phyloP scores from a whole-genome alignment of 441 rosid genomes.

The Dalechampia spathulata region DNA sequence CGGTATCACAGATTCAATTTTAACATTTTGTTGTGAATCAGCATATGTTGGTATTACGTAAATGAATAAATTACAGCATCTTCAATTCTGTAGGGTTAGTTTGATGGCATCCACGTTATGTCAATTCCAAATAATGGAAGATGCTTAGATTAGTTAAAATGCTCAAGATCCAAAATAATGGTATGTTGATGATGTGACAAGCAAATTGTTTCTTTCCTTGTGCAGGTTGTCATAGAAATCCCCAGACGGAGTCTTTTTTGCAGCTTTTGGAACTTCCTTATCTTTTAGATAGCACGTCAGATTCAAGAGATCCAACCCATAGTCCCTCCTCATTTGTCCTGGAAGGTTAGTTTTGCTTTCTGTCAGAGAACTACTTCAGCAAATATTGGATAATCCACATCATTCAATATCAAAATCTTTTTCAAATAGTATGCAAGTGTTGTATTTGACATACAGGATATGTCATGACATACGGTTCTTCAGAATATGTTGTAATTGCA shows the following conservation, averaged over 20 bases:
- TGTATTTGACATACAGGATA: not conserved
- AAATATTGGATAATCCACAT: not conserved
- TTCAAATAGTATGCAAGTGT: not conserved
- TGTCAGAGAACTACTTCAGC: not conserved
- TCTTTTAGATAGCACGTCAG: constrained; percentile 52
- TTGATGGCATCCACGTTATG: not conserved
- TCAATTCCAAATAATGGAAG: too few relatives aligned
- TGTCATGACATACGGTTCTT: not conserved
- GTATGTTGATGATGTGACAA: constrained; percentile 1
- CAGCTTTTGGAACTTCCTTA: constrained; percentile 75
- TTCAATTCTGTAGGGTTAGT: not conserved
- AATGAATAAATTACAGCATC: not conserved
- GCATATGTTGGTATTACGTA: not conserved
- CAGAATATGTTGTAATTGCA: not conserved
- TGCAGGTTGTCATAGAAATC: constrained; percentile 57
- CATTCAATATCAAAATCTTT: not conserved
- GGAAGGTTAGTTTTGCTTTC: constrained; percentile 29
- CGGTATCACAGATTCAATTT: constrained; percentile 24
- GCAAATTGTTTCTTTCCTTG: not conserved
- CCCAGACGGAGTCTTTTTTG: constrained; percentile 67
- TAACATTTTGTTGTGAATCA: not conserved
- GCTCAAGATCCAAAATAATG: not conserved
- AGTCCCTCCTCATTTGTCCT: constrained; percentile 27
- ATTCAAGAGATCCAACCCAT: constrained; percentile 29
- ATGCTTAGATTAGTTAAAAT: not conserved